phyloP scores from a whole-genome alignment of 805 yeast species.

The Jamesozyma piceae region DNA sequence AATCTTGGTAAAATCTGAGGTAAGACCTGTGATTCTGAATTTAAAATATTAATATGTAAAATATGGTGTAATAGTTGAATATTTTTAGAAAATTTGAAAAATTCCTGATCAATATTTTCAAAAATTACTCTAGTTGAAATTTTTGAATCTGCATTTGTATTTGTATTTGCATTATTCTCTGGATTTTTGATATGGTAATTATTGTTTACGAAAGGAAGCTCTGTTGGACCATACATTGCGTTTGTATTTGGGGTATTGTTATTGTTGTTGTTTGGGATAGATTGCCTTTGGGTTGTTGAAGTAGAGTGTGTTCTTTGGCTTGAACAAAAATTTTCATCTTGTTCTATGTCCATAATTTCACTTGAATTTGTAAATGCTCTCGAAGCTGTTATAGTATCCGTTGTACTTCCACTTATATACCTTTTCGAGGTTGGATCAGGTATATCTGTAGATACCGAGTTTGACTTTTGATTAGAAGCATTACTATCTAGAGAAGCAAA shows the following conservation, averaged over 20 bases:
- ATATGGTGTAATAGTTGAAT: conserved; percentile 24
- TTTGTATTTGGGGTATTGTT: background rate
- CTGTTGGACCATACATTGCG: too few species aligned
- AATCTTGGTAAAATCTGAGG: conserved; percentile 69
- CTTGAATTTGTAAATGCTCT: background rate
- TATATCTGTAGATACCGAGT: background rate
- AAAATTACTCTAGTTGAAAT: conserved; percentile 5
- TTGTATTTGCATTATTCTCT: background rate
- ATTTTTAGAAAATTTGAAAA: conserved; percentile 24
- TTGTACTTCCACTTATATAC: conserved; percentile 15
- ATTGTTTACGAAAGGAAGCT: too few species aligned
- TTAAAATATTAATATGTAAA: conserved; percentile 17
- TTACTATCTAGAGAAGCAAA: background rate
- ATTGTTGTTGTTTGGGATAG: background rate
- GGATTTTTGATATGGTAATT: background rate
- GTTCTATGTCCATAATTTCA: conserved; percentile 1
- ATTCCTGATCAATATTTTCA: conserved; percentile 21
- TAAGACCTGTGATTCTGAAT: conserved; percentile 20
- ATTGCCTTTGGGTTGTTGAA: background rate
- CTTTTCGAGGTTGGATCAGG: conserved; percentile 1
- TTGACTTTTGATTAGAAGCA: background rate
- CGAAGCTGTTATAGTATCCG: conserved; percentile 8
- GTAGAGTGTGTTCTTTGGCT: conserved; percentile 1
- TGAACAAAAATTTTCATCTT: background rate
- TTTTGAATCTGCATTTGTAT: background rate